Evolutionary conservation across 306 rosid species (phyloP).

Genomic region (Lotus japonicus): DNA sequence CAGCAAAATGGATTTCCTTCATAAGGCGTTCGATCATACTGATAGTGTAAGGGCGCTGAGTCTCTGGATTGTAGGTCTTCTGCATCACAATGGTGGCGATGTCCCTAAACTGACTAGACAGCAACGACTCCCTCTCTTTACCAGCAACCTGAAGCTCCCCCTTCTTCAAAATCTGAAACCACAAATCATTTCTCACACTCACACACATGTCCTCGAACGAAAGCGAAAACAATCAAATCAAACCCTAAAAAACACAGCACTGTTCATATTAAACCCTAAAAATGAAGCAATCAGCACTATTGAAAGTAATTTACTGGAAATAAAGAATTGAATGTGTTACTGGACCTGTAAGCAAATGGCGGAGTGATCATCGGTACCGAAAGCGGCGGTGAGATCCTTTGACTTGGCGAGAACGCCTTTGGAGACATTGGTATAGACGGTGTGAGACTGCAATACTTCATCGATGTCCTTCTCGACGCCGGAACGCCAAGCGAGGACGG

Average conservation of each 20-base stretch:
- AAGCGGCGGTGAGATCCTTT: constrained; percentile 66
- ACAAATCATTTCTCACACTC: not conserved
- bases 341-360: constrained; percentile 73
- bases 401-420: constrained; percentile 95
- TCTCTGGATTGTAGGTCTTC: constrained; percentile 87
- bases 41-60: constrained; percentile 92
- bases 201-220: not conserved
- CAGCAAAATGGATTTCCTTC: constrained; percentile 86
- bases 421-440: constrained; percentile 80
- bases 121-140: constrained; percentile 87
- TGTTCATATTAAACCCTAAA: not conserved
- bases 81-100: constrained; percentile 95
- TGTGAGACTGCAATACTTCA: constrained; percentile 89
- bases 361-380: constrained; percentile 74
- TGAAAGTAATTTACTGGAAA: too few species aligned
- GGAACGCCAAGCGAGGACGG: constrained; percentile 95
- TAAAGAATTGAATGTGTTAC: too few species aligned
- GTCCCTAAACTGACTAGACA: constrained; percentile 89
- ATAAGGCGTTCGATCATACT: constrained; percentile 91
- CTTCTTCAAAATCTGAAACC: constrained; percentile 67
- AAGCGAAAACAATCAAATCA: not conserved
- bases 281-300: too few species aligned
- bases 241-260: not conserved
- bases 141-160: constrained; percentile 98
- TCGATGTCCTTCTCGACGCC: constrained; percentile 91